Conservation (phyloP, 768 basidiomycete species). For the Cantharellus cinnabarinus region DNA sequence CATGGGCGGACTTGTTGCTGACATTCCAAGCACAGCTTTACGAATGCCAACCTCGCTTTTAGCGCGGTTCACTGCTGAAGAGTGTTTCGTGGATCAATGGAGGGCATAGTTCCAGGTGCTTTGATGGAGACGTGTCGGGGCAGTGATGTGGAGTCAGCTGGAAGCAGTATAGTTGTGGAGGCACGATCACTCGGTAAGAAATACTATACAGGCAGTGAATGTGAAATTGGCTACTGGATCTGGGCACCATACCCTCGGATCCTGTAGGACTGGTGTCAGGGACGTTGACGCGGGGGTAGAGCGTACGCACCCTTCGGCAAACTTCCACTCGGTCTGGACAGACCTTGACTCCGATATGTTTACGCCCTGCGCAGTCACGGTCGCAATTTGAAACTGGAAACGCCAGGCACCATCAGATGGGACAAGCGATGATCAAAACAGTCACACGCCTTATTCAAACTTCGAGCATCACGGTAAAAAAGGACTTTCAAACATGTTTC, state of each 20-base stretch:
- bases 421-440: not conserved
- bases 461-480: constrained; percentile 90
- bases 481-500: constrained; percentile 80
- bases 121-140: too few species aligned
- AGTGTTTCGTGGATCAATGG: too few species aligned
- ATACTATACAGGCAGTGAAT: too few species aligned
- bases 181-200: too few species aligned
- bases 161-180: too few species aligned
- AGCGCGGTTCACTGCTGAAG: too few species aligned
- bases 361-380: constrained; percentile 56
- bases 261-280: not conserved
- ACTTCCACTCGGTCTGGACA: constrained; percentile 69
- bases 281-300: not conserved
- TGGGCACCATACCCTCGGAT: constrained; percentile 83
- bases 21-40: too few species aligned
- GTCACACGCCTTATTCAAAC: constrained; percentile 72
- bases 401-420: not conserved
- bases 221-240: constrained; percentile 34
- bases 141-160: too few species aligned
- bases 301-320: constrained; percentile 45
- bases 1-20: too few species aligned
- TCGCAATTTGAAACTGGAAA: constrained; percentile 82
- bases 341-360: constrained; percentile 58
- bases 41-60: too few species aligned
- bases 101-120: too few species aligned